These are phyloP conservation scores for Vitis vinifera DNA, from an alignment of 164 flowering plant species.

Conservation along the genomic window ASM3070453v1 NC_081806.1:1413501-1414000, in stretches of 20 bases:
- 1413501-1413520: slow-evolving; percentile 59
- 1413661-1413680: slow-evolving; percentile 60
- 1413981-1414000: too few species aligned
- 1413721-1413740: slow-evolving; percentile 70
- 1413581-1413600: slow-evolving; percentile 66
- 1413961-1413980: too few species aligned
- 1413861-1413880: too few species aligned
- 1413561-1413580: slow-evolving; percentile 54
- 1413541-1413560: slow-evolving; percentile 66
- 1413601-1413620: slow-evolving; percentile 59
- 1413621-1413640: slow-evolving; percentile 67
- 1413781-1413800: slow-evolving; percentile 31
- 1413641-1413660: slow-evolving; percentile 57
- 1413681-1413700: slow-evolving; percentile 52
- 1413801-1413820: slow-evolving; percentile 38
- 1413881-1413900: too few species aligned
- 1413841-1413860: too few species aligned
- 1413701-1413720: slow-evolving; percentile 67
- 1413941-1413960: too few species aligned
- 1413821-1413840: neutral
- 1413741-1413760: slow-evolving; percentile 68
- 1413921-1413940: too few species aligned
- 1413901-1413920: too few species aligned
- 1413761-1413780: slow-evolving; percentile 52
- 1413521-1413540: slow-evolving; percentile 59